A percentile compares a stretch with the other conserved stretches of the same genome.
These are phyloP conservation scores for Crepidotus sp. DNA, from an alignment of 1,284 basidiomycete species.

Conservation along the genomic window DNA sequence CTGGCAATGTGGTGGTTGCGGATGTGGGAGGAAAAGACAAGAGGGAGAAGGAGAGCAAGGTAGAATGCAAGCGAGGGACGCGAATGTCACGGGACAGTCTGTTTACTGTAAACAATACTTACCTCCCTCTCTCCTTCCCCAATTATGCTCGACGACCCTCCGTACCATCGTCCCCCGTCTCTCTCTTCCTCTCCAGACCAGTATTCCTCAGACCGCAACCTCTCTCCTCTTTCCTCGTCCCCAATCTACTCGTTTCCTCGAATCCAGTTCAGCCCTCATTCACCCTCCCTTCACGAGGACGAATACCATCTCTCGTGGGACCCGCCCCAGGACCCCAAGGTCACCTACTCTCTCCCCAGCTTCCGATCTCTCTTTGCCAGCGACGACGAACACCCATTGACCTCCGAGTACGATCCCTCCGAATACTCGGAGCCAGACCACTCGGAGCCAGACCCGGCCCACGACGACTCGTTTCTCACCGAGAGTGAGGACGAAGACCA, in stretches of 20 bases:
- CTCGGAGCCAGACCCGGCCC: constrained; percentile 15
- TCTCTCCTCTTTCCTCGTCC: constrained; percentile 3
- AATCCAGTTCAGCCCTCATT: constrained; percentile 11
- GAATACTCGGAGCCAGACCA: constrained; percentile 17
- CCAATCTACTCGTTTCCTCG: constrained; percentile 14
- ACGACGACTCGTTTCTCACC: constrained; percentile 13
- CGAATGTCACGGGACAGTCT: not conserved
- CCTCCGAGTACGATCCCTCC: constrained; percentile 17
- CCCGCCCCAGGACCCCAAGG: constrained; percentile 14
- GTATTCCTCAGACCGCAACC: not conserved
- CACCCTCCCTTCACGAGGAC: constrained; percentile 8
- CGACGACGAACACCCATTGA: constrained; percentile 17
- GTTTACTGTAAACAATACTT: not conserved
- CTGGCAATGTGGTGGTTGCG: not conserved
- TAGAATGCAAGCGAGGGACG: no score
- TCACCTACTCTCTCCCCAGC: constrained; percentile 13
- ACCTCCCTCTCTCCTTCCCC: not conserved
- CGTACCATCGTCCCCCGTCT: constrained; percentile 4
- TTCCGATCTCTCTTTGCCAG: constrained; percentile 17
- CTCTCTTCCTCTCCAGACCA: constrained; percentile 9
- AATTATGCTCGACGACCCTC: no score
- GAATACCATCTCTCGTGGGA: constrained; percentile 16
- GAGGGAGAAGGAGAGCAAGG: not conserved
- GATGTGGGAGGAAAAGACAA: not conserved
- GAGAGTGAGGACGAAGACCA: constrained; percentile 17